phyloP scores from a whole-genome alignment of 176 grass and related monocot species.

The Saccharum spontaneum region DNA sequence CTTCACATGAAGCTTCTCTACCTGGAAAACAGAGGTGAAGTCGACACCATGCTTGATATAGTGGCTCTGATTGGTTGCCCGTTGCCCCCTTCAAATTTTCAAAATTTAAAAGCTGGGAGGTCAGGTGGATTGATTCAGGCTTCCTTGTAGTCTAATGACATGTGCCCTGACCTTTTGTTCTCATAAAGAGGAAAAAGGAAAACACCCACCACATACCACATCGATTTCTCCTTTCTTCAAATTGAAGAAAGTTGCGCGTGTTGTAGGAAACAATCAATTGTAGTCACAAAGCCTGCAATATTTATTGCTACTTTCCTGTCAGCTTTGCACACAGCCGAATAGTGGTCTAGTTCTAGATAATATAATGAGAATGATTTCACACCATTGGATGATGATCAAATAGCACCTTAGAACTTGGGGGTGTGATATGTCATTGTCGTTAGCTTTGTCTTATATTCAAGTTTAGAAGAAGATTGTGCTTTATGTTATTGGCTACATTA shows the following conservation, averaged over 20 bases:
- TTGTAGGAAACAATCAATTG: conserved; percentile 5
- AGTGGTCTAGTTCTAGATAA: not conserved
- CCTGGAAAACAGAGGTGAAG: conserved; percentile 95
- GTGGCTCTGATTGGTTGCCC: not conserved
- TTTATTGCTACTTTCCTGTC: not conserved
- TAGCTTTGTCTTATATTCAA: not conserved
- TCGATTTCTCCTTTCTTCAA: not conserved
- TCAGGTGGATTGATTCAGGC: not conserved
- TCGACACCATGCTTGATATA: conserved; percentile 17
- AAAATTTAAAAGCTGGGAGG: not conserved
- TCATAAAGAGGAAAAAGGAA: not conserved
- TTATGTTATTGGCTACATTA: not conserved
- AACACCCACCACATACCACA: not conserved
- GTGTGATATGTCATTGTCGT: not conserved
- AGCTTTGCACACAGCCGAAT: not conserved
- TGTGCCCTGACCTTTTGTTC: not conserved
- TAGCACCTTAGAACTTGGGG: not conserved
- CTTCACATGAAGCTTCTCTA: conserved; percentile 90
- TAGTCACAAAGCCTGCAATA: not conserved
- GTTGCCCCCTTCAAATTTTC: not conserved
- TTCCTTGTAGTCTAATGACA: not conserved
- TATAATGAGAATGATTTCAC: not conserved
- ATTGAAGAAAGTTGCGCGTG: not conserved
- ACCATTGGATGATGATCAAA: not conserved
- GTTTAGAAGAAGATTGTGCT: not conserved